These are phyloP conservation scores for Aureobasidium sp. DNA, from an alignment of 2,329 filamentous ascomycete genomes.

Conservation along the genomic window DNA sequence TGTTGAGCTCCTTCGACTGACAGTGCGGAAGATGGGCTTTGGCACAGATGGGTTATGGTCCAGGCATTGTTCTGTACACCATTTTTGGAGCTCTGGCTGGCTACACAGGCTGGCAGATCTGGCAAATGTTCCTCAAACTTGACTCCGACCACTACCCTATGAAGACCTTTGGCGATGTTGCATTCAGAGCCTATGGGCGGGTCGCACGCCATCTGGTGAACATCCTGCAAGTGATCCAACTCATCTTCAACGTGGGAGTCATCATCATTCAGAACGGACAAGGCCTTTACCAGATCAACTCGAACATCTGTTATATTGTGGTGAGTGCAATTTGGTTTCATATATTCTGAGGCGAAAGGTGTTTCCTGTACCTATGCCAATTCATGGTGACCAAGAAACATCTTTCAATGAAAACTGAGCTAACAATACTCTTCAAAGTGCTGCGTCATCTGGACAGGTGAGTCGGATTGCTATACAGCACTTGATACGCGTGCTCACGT, in stretches of 20 bases:
- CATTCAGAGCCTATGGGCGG: constrained; percentile 30
- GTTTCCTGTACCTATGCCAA: too few species aligned
- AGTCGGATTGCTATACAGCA: constrained; percentile 35
- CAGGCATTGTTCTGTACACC: constrained; percentile 28
- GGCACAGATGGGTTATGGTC: constrained; percentile 25
- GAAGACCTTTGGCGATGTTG: constrained; percentile 33
- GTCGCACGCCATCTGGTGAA: constrained; percentile 30
- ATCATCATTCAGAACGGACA: constrained; percentile 47
- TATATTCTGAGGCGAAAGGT: too few species aligned
- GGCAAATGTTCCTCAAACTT: constrained; percentile 32
- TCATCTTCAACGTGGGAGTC: constrained; percentile 43
- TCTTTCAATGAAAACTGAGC: too few species aligned
- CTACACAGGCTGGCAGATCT: constrained; percentile 31
- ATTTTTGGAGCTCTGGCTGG: constrained; percentile 28
- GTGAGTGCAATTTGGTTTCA: constrained; percentile 27
- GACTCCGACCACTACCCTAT: constrained; percentile 34
- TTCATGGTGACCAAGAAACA: too few species aligned
- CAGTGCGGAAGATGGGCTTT: constrained; percentile 21
- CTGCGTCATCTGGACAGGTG: constrained; percentile 15
- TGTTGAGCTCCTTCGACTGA: neutral
- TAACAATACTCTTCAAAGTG: neutral
- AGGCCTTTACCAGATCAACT: constrained; percentile 27
- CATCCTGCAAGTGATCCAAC: constrained; percentile 31
- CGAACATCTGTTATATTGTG: constrained; percentile 39
- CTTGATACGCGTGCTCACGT: neutral